These are phyloP conservation scores for Xanthoconium stramineum DNA, from an alignment of 768 basidiomycete genomes.

Conservation along the genomic window DNA sequence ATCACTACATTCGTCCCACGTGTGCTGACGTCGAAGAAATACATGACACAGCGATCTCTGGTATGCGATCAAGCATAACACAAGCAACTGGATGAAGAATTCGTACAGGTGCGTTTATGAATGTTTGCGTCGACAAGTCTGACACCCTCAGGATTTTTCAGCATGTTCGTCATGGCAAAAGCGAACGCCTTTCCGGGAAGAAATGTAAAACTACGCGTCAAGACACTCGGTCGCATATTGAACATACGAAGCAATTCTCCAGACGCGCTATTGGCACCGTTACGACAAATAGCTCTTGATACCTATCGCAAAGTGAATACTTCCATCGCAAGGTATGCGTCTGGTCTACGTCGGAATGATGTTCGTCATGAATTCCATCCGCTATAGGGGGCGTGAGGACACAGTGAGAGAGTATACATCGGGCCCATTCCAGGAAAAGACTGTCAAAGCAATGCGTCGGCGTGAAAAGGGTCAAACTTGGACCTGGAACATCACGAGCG, in stretches of 20 bases:
- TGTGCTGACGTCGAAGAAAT: background rate
- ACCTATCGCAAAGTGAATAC: constrained; percentile 36
- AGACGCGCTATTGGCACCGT: constrained; percentile 34
- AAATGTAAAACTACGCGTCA: constrained; percentile 19
- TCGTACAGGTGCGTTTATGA: constrained; percentile 25
- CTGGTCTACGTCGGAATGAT: background rate
- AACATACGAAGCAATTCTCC: constrained; percentile 23
- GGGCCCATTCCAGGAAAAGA: constrained; percentile 28
- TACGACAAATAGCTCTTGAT: constrained; percentile 35
- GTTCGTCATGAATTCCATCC: background rate
- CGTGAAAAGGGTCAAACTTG: constrained; percentile 32
- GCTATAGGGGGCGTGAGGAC: constrained; percentile 29
- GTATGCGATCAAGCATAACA: constrained; percentile 32
- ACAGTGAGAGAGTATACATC: constrained; percentile 32
- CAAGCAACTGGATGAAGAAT: constrained; percentile 36
- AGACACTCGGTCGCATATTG: constrained; percentile 25
- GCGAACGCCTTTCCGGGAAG: constrained; percentile 35
- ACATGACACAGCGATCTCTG: constrained; percentile 22
- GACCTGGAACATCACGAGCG: constrained; percentile 39
- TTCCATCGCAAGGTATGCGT: constrained; percentile 38
- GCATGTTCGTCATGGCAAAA: constrained; percentile 37
- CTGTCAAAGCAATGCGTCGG: constrained; percentile 26
- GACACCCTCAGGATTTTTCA: constrained; percentile 4
- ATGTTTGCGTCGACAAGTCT: background rate
- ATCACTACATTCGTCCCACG: background rate